Base-by-base conservation (phyloP, 1,284 basidiomycete genomes). In the Irpex rosettiformis region DNA sequence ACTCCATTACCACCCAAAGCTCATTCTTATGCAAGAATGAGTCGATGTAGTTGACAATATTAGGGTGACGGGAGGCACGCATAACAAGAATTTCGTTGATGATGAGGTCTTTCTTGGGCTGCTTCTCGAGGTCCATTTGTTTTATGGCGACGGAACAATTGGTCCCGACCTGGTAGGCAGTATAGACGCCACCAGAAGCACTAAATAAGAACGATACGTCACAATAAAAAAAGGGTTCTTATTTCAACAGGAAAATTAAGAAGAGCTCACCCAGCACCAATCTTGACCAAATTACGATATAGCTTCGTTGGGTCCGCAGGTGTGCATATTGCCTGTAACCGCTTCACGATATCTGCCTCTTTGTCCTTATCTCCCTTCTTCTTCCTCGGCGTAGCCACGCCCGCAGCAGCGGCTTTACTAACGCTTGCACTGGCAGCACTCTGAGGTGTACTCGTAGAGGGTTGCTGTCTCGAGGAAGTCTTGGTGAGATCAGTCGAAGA, bases 81-180 rank as follows among this genome's bases (percentile, higher is more conserved):
- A 99, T 98, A 71, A 98, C 96, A 65, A 98, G 86, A 64, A 99
- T 98, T 75, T 99, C 97, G 77, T 99, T 99, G 79, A 99, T 98
- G 78, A 99, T 99, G 55, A 99, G 82, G 71, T 99, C 96, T 76
- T 98, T 98, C 82, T 99, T 99, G 33, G 96, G 97, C 72, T 99
- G 97, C 77, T 98, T 98, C 75, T 98, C 95, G 30, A 99, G 82
- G 78, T 99, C 96, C 97, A 99, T 99, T 76, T 99, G 96, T 76
- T 99, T 99, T 83, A 99, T 99, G 28, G 97, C 97, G 28, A 99
- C 97, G 3, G 89, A 92, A 49, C 93, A 69, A 72, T 96, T 96
- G 27, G 92, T 93, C 49, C 94, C 95, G 60, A 96, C 89, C 75
- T 98, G 95, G 70, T 98, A 97, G 13, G 96, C 96, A 4, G 96